Base-by-base conservation (phyloP, 2,329 filamentous ascomycete species). In the Claviceps maximensis region DNA sequence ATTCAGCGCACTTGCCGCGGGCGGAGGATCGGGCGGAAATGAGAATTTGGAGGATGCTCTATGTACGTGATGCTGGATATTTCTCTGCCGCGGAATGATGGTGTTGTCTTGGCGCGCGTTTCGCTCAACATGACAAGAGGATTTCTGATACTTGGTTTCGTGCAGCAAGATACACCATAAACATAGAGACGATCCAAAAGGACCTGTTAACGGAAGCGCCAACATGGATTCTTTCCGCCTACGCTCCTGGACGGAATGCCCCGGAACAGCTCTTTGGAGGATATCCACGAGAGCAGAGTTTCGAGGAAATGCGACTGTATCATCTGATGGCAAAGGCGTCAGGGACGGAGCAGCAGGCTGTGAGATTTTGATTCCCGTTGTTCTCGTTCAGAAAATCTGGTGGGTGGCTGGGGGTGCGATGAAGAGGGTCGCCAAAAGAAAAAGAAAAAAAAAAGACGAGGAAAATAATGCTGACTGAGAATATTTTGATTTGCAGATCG, bases 201-300 rank as follows among this genome's bases (percentile, higher is more conserved):
- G 89, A 94, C 63, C 73, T 94, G 47, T 79, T 75, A 0, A 74
- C 75, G 23, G 87, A 93, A 55, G 77, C 78, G 9, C 91, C 91
- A 19, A 71, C 80, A 74, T 97, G 90, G 86, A 84, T 93, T 4
- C 77, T 96, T 25, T 95, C 90, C 1, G 78, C 85, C 23, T 97
- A 95, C 67, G 87, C 83, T 0, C 89, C 90, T 0, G 86, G 85
- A 4, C 77, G 74, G 61, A 80, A 89, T 60, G 81, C 86, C 1
- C 90, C 90, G 0, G 80, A 81, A 19, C 89, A 95, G 67, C 75
- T 96, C 1, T 90, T 95, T 61, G 89, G 89, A 51, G 89, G 89
- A 1, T 77, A 75, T 46, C 75, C 80, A 6, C 78, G 89, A 19
- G 91, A 97, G 66, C 85, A 89, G 66, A 95, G 89, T 62, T 85